These are phyloP conservation scores for Conoideocrella luteorostrata DNA, from an alignment of 2,329 filamentous ascomycete genomes.

Conservation along the genomic window DNA sequence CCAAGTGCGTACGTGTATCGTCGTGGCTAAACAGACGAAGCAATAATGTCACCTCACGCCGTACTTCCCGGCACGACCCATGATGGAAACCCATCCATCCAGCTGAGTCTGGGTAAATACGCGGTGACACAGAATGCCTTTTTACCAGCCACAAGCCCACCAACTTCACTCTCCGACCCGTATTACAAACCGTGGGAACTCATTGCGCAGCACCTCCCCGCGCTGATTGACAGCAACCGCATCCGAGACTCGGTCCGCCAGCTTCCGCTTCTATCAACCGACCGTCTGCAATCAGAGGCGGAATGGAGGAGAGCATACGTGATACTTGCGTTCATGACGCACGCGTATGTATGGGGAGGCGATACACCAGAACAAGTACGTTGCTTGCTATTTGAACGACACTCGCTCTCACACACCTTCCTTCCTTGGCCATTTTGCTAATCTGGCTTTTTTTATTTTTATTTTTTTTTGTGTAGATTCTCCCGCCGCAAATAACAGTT, in stretches of 20 bases:
- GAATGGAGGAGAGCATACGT: conserved; percentile 82
- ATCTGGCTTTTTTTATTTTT: too few relatives aligned
- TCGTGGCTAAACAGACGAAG: too few relatives aligned
- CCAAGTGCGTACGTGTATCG: too few relatives aligned
- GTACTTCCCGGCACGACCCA: conserved; percentile 16
- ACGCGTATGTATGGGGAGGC: conserved; percentile 87
- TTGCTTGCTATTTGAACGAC: too few relatives aligned
- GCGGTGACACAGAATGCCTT: conserved; percentile 59
- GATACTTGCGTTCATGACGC: conserved; percentile 70
- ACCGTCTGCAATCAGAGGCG: conserved; percentile 53
- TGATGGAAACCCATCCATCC: conserved; percentile 14
- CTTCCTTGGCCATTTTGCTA: too few relatives aligned
- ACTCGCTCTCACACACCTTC: too few relatives aligned
- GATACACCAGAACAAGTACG: conserved; percentile 64
- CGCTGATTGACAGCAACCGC: conserved; percentile 56
- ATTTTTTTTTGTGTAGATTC: conserved; percentile 29
- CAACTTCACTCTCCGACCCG: conserved; percentile 55
- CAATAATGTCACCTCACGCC: conserved; percentile 43
- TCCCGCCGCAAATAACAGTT: conserved; percentile 71
- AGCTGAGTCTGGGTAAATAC: conserved; percentile 29
- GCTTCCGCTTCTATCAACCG: conserved; percentile 65
- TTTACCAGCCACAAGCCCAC: conserved; percentile 63
- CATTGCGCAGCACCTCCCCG: conserved; percentile 60
- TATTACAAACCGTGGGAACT: conserved; percentile 81
- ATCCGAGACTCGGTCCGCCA: conserved; percentile 57